These are phyloP conservation scores for Elsinoe necatrix DNA, from an alignment of 2,329 filamentous ascomycete genomes.

Conservation along the genomic window DNA sequence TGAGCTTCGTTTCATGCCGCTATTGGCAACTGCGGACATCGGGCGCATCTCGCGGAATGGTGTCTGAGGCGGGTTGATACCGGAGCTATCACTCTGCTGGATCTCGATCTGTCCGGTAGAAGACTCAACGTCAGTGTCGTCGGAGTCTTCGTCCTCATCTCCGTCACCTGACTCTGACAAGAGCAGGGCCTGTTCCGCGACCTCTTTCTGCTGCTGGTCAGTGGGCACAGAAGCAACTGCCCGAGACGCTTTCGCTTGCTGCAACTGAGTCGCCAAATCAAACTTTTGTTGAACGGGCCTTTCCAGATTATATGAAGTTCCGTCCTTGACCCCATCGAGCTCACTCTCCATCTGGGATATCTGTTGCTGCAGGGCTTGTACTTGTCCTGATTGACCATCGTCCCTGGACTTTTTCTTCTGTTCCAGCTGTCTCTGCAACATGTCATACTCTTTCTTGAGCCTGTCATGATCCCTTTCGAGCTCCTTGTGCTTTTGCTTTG, in stretches of 20 bases:
- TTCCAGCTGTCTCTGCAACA: constrained; percentile 9
- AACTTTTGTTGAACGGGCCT: constrained; percentile 1
- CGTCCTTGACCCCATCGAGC: constrained; percentile 1
- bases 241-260: constrained; percentile 1
- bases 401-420: neutral
- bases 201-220: constrained; percentile 5
- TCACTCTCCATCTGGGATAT: constrained; percentile 8
- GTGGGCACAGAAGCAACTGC: neutral
- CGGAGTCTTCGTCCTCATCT: neutral
- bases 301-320: constrained; percentile 12
- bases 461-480: neutral
- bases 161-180: neutral
- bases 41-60: neutral
- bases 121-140: neutral
- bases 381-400: neutral
- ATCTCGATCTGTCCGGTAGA: neutral
- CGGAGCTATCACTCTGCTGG: neutral
- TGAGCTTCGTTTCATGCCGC: constrained; percentile 9
- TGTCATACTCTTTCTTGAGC: neutral
- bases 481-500: neutral
- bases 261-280: constrained; percentile 2
- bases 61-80: neutral
- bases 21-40: constrained; percentile 12
- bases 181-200: neutral
- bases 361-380: constrained; percentile 4